Percentiles rank a stretch among this genome's conserved stretches.
Conservation (phyloP, 192 early-diverging fungal species). For the Coemansia sp. region DNA sequence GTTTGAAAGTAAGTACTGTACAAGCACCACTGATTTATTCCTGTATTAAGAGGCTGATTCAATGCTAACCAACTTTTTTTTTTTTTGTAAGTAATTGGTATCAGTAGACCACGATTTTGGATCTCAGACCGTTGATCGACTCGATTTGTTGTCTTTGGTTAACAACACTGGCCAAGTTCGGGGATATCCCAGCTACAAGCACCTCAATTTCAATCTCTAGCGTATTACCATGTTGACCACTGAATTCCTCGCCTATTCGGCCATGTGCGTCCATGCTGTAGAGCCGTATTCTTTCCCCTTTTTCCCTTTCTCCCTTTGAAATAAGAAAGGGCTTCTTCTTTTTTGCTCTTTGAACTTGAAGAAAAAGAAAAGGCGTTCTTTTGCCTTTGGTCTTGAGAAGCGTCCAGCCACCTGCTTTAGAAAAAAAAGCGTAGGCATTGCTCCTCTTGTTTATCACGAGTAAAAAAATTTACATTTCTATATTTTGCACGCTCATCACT, state of each 20-base stretch:
- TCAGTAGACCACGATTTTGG: constrained; percentile 3
- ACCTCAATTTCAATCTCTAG: not conserved
- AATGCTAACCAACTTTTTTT: not conserved
- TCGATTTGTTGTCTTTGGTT: constrained; percentile 7
- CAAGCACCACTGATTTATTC: not conserved
- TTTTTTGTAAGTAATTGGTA: not conserved
- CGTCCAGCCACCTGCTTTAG: not conserved
- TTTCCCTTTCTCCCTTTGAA: not conserved
- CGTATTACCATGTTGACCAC: not conserved
- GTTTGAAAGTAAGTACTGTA: constrained; percentile 11
- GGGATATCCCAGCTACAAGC: not conserved
- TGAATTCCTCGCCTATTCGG: not conserved
- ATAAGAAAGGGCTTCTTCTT: not conserved
- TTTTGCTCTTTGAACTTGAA: constrained; percentile 4
- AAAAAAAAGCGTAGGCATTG: not conserved
- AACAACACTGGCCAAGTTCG: not conserved
- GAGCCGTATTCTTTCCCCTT: not conserved
- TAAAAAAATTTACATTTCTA: not conserved
- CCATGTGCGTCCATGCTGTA: not conserved
- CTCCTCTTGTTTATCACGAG: not conserved
- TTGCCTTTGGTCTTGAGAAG: not conserved
- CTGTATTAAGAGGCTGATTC: not conserved
- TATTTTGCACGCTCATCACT: not conserved
- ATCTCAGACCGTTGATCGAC: not conserved
- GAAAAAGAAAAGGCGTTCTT: not conserved